Evolutionary conservation across 805 yeast species (phyloP), one percentile per base, ranked within the genome.

Genomic region (Lachancea meyersii): DNA sequence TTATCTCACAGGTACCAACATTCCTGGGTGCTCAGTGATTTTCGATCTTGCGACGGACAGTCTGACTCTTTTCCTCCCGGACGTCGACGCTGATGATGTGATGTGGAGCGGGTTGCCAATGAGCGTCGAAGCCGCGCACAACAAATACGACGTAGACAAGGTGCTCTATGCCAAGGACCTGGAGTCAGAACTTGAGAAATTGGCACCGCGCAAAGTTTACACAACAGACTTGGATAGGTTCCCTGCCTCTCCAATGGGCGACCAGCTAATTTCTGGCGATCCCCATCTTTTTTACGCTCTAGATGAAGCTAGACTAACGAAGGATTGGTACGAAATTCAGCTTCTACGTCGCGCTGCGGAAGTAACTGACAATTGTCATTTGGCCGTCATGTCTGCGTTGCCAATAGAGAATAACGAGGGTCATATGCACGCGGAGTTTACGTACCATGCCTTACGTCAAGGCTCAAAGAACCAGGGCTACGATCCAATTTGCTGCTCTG

Each of bases 91-190:
- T 33, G 97, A 93, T 34, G 96, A 86, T 58, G 43, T 39, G 19
- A 83, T 93, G 87, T 91, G 98, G 98, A 81, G 93, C 45, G 98
- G 98, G 0, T 57, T 82, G 63, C 98, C 98, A 4, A 49, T 86
- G 40, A 67, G 77, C 31, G 49, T 72, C 3, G 80, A 81, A 36
- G 80, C 82, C 16, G 96, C 96, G 0, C 41, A 62, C 38, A 58
- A 68, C 17, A 72, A 70, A 47, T 91, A 66, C 52, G 96, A 91
- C 55, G 89, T 87, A 23, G 97, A 93, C 61, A 82, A 77, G 33
- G 94, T 89, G 36, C 61, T 76, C 44, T 85, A 82, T 54, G 74
- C 71, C 9, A 54, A 63, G n/a, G 79, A 76, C 4, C 56, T 88
- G 35, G 63, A 64, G 23, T 40, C 49, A 1, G 64, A 62, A 3